Conservation (phyloP, 1,284 basidiomycete species). For the Puccinia hordei region DNA sequence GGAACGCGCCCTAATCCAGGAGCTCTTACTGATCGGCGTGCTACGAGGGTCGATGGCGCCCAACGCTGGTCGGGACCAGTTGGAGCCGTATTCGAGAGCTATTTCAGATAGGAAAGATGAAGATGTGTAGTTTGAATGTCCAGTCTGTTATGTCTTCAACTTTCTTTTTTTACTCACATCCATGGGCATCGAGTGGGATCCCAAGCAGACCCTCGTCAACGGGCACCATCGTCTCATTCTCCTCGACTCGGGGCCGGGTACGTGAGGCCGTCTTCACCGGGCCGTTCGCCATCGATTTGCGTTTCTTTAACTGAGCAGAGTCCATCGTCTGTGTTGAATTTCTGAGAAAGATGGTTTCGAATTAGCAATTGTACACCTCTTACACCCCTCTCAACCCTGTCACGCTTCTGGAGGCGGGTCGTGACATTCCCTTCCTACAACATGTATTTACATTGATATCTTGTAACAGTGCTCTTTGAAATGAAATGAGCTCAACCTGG, state of each 20-base stretch:
- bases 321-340: neutral
- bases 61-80: constrained; percentile 74
- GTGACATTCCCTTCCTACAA: too few relatives aligned
- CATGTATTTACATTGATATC: too few relatives aligned
- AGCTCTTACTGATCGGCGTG: constrained; percentile 67
- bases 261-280: constrained; percentile 51
- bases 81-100: constrained; percentile 58
- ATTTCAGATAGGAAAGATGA: neutral
- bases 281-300: neutral
- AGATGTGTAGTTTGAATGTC: too few relatives aligned
- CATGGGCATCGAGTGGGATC: neutral
- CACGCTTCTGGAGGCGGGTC: neutral
- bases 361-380: neutral
- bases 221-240: constrained; percentile 7
- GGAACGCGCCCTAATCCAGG: neutral
- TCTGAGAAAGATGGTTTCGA: too few relatives aligned
- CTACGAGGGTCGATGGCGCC: constrained; percentile 66
- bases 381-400: constrained; percentile 42
- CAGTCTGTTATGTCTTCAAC: too few relatives aligned
- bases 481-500: too few relatives aligned
- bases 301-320: neutral
- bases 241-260: constrained; percentile 37
- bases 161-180: constrained; percentile 20
- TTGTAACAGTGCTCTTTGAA: too few relatives aligned
- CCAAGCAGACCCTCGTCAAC: neutral